These are phyloP conservation scores for Cinchona pubescens DNA, from an alignment of 257 asterid species.

Conservation along the genomic window DNA sequence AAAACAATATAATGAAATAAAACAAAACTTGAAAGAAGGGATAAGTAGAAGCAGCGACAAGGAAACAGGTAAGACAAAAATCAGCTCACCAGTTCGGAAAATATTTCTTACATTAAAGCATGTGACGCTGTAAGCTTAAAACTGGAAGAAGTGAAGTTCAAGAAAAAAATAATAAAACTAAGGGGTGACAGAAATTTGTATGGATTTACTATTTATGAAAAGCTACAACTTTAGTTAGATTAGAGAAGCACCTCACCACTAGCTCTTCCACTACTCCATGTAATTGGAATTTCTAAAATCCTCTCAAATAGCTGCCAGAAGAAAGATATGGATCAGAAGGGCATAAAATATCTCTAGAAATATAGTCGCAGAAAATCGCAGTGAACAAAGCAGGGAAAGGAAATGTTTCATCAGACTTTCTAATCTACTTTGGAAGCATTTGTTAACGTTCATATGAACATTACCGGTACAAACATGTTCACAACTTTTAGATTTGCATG, in stretches of 20 bases:
- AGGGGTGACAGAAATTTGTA: not conserved
- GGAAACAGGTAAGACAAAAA: not conserved
- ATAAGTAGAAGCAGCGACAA: not conserved
- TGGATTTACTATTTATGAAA: not conserved
- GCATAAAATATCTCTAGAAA: conserved; percentile 12
- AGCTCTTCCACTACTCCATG: conserved; percentile 97
- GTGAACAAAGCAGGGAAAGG: conserved; percentile 10
- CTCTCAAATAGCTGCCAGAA: conserved; percentile 86
- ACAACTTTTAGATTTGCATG: conserved; percentile 89
- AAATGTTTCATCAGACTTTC: conserved; percentile 14
- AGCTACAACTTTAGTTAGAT: conserved; percentile 21
- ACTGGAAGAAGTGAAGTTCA: not conserved
- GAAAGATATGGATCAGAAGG: conserved; percentile 21
- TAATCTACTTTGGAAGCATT: conserved; percentile 2
- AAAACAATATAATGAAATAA: not conserved
- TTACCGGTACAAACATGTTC: conserved; percentile 92
- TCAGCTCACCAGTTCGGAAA: not conserved
- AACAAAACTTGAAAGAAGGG: not conserved
- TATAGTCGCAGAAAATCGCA: conserved; percentile 12
- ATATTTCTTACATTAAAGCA: not conserved
- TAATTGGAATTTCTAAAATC: conserved; percentile 86
- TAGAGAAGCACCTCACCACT: conserved; percentile 92
- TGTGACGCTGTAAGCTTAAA: not conserved
- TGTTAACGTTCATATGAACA: conserved; percentile 27
- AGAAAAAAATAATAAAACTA: not conserved